Base-by-base conservation (phyloP, 257 asterid species). In the Nicotiana knightiana region DNA sequence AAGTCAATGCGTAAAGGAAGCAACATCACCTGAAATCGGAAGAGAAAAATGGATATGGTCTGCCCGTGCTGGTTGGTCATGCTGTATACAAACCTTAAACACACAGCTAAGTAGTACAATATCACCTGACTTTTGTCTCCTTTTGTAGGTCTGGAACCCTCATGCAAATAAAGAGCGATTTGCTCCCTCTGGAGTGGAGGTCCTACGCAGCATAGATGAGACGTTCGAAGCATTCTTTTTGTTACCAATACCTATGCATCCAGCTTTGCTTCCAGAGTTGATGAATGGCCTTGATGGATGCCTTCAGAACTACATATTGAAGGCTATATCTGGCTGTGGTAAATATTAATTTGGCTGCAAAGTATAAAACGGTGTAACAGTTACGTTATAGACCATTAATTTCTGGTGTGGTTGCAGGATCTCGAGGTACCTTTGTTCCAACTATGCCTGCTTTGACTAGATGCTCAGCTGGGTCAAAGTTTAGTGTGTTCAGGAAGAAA, bases 131-230 rank as follows among this genome's bases (percentile, higher is more conserved):
- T 65, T 55, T 53, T 32, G 39, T 35, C 39, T 37, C 30, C 32
- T 84, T 77, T 67, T 67, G 55, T 87, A 95, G 99, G 91, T 87
- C 51, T 95, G 99, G 99, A 91, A 89, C 84, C 91, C 96, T 83
- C 91, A 86, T 86, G 93, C 90, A 82, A 95, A 93, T 84, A 90
- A 88, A 88, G 97, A 92, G 81, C 92, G 90, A 76, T 85, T 93
- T 83, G 94, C 97, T 71, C 96, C 99, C 80, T 95, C 99, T 68
- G 97, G 94, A 39, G 93, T 93, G 88, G 99, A 95, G 88, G 97
- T 93, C 87, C 87, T 95, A 71, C 98, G 97, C 64, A 88, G 90
- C 37, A 82, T 93, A 46, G 97, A 95, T 67, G 99, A 93, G 87
- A 90, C 97, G 37, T 73, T 95, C 86, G 99, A 93, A 87, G 99